Percentiles rank a stretch among this genome's conserved stretches.
phyloP scores from a whole-genome alignment of 148 eudicot species.

The Drosera capensis region DNA sequence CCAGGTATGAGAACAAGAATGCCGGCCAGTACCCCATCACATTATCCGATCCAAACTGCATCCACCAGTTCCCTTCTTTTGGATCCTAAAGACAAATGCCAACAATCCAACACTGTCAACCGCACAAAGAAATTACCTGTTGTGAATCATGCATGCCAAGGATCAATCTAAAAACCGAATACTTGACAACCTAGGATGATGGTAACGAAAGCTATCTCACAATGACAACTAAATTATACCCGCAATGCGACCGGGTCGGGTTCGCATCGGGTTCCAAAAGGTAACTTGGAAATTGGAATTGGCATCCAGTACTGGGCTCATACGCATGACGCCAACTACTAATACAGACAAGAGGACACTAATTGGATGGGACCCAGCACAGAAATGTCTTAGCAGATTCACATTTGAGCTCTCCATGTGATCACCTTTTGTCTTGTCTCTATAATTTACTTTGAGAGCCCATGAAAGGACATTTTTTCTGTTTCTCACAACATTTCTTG shows the following conservation, averaged over 20 bases:
- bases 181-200: too few species aligned
- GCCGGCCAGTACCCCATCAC: conserved; percentile 96
- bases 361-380: conserved; percentile 10
- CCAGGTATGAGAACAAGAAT: conserved; percentile 83
- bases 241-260: too few species aligned
- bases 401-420: conserved; percentile 22
- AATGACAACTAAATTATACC: too few species aligned
- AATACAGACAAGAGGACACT: conserved; percentile 8
- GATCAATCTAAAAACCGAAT: too few species aligned
- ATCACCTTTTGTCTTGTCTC: conserved; percentile 24
- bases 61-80: conserved; percentile 96
- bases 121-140: not conserved
- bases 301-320: not conserved
- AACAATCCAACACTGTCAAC: not conserved
- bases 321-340: not conserved
- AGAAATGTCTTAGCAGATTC: conserved; percentile 3
- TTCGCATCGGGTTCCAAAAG: too few species aligned
- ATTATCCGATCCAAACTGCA: conserved; percentile 77
- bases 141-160: not conserved
- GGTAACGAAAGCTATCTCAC: too few species aligned
- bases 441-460: not conserved
- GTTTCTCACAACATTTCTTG: too few species aligned
- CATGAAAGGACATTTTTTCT: conserved; percentile 1
- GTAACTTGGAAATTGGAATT: too few species aligned
- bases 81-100: conserved; percentile 37